Percentiles rank a stretch among this genome's conserved stretches.
These are phyloP conservation scores for Malania oleifera DNA, from an alignment of 164 flowering plant species.

Conservation along the genomic window DNA sequence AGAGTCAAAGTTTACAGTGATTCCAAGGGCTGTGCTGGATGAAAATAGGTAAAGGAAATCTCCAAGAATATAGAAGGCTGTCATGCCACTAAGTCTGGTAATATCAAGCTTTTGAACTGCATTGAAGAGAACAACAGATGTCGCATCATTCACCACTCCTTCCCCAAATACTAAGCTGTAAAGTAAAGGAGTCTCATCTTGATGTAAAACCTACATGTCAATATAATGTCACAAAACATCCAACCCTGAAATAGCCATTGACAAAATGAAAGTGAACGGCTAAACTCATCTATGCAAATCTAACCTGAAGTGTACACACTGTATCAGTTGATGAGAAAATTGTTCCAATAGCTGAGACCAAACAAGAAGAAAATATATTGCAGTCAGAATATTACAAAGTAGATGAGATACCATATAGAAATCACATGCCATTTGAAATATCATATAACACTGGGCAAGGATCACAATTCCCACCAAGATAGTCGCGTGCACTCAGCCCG, in stretches of 20 bases:
- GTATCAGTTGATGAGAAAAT: conserved; percentile 97
- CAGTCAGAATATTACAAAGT: not conserved
- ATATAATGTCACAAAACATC: not conserved
- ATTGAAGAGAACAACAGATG: conserved; percentile 89
- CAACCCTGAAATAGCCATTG: not conserved
- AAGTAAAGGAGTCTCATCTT: conserved; percentile 88
- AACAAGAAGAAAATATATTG: conserved; percentile 11
- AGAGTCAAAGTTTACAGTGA: conserved; percentile 43
- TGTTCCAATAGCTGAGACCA: conserved; percentile 63
- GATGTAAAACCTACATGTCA: conserved; percentile 64
- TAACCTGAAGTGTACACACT: conserved; percentile 86
- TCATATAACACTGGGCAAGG: not conserved
- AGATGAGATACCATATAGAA: too few relatives aligned
- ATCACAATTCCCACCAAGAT: conserved; percentile 65
- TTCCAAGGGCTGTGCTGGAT: conserved; percentile 76
- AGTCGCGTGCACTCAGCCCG: conserved; percentile 57
- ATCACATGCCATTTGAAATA: too few relatives aligned
- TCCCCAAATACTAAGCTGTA: conserved; percentile 98
- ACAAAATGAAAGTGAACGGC: not conserved
- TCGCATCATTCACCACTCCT: conserved; percentile 98
- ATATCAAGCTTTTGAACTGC: conserved; percentile 73
- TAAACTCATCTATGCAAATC: not conserved
- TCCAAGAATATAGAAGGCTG: conserved; percentile 34
- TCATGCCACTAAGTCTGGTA: conserved; percentile 31
- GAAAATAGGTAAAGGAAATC: conserved; percentile 74